Conservation (phyloP, 768 basidiomycete species). For the Amanita pseudoporphyria region DNA sequence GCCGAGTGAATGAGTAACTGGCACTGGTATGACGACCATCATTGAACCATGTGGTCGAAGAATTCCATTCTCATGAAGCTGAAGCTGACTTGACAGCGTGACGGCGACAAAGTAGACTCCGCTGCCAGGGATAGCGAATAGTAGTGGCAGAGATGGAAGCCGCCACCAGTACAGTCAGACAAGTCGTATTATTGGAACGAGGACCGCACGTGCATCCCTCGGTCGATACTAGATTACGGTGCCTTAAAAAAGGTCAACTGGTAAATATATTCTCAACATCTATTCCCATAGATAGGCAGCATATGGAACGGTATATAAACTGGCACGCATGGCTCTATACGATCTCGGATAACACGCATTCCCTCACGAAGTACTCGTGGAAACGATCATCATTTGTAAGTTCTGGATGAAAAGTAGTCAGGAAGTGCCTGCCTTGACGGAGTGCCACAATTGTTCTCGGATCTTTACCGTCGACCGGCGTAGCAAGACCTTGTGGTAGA, state of each 20-base stretch:
- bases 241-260: no score
- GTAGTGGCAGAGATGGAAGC: no score
- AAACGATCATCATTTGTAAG: conserved; percentile 80
- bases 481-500: conserved; percentile 29
- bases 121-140: no score
- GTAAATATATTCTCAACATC: no score
- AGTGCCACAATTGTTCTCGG: conserved; percentile 72
- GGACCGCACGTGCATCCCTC: no score
- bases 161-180: no score
- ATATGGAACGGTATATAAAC: neutral
- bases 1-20: no score
- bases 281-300: neutral
- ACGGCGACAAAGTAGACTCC: no score
- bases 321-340: neutral
- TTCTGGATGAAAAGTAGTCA: conserved; percentile 94
- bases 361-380: conserved; percentile 82
- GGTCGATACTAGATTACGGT: no score
- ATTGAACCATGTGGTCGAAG: no score
- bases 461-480: conserved; percentile 39
- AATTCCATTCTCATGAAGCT: neutral
- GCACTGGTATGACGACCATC: no score
- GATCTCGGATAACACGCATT: conserved; percentile 45
- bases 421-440: conserved; percentile 73
- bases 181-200: no score
- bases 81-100: neutral